Percentiles rank a stretch among this genome's conserved stretches.
These are phyloP conservation scores for Musa acuminata DNA, from an alignment of 176 grass and related monocot species.

Conservation along the genomic window DNA sequence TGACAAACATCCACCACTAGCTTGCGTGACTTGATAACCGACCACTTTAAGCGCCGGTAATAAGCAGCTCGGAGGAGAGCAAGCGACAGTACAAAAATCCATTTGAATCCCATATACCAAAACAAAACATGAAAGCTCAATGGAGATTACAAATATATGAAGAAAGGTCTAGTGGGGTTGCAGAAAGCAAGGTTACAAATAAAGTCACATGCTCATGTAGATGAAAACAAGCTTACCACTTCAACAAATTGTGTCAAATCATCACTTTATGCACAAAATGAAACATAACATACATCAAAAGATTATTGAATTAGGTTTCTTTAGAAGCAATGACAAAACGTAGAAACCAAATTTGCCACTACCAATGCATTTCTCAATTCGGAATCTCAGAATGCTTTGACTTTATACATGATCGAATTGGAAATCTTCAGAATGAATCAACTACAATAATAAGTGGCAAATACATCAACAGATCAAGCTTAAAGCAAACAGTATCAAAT, in stretches of 20 bases:
- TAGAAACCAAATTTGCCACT: no score
- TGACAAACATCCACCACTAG: constrained; percentile 77
- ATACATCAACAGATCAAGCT: neutral
- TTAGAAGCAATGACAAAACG: no score
- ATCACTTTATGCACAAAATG: neutral
- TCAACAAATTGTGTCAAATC: neutral
- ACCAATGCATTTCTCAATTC: no score
- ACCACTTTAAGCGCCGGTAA: constrained; percentile 93
- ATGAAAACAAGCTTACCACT: neutral
- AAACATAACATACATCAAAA: no score
- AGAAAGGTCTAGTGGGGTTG: neutral
- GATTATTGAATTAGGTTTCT: no score
- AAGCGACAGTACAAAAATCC: constrained; percentile 84
- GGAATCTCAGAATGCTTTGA: no score
- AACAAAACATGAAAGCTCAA: neutral
- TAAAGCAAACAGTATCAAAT: no score
- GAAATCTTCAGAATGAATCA: no score
- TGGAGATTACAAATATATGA: constrained; percentile 8
- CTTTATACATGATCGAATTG: no score
- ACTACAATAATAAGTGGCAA: no score
- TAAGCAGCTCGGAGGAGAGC: constrained; percentile 90
- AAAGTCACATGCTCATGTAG: neutral
- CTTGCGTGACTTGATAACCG: constrained; percentile 71
- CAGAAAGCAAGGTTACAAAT: constrained; percentile 31
- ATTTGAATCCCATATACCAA: constrained; percentile 68